Base-by-base conservation (phyloP, 768 basidiomycete species). In the Pleurotus salmoneostramineus region DNA sequence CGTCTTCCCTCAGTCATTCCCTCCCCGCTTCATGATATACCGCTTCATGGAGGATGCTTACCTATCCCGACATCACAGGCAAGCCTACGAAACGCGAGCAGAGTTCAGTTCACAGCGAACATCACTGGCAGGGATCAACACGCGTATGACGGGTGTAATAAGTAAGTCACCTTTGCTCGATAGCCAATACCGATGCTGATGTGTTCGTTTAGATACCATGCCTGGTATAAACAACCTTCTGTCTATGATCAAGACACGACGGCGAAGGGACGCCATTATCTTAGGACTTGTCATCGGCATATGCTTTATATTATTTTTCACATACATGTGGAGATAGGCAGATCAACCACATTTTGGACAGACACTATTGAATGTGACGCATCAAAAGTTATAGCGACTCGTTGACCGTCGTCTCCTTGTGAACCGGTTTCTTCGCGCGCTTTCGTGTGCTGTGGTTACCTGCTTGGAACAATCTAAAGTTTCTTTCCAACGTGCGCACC, bases 31-130 rank as follows among this genome's bases (percentile, higher is more conserved):
- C 49, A 35, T 17, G 36, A 7, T 12, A 46, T 7, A 49, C 17
- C 34, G 44, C 44, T 40, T 27, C 21, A 57, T 56, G 52, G 31
- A 44, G 51, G 56, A 27, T 33, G 56, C 40, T 36, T 47, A 59
- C 50, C 44, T 34, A 35, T 55, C 57, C 32, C 33, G 21, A 27
- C 45, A 32, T 37, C 54, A 12, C 68, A 98, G 95, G 45, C 97
- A 98, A 84, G 97, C 96, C 32, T 95, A 98, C 67, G 97, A 94
- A 67, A 98, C 96, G 3, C 87, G 97, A 33, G 84, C 92, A 17
- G 96, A 98, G 72, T 98, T 99, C 72, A 75, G 82, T 31, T 82
- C 85, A 46, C 97, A 99, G 71, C 79, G 94, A 34, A 70, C 79
- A 8, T 84, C 89, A 17, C 72, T 99, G 42, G 74, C 83, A 6